A percentile compares a stretch with the other conserved stretches of the same genome.
Evolutionary conservation across 208 protist genomes (phyloP).

Genomic region (Leishmania major): DNA sequence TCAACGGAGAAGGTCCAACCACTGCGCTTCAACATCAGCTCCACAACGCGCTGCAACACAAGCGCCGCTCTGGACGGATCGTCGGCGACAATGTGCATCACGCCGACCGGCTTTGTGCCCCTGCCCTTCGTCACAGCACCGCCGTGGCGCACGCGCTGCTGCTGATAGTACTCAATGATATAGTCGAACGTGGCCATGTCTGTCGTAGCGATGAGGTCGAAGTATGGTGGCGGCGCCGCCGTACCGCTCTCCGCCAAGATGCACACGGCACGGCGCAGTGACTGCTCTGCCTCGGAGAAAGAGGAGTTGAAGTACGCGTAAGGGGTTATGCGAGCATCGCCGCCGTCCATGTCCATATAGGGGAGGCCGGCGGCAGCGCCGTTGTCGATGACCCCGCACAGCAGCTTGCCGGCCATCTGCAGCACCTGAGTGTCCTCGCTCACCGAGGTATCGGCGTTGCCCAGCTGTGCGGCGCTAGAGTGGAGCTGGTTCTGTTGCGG

Average conservation of each 20-base stretch:
- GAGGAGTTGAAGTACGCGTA: slow-evolving; percentile 53
- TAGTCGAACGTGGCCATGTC: slow-evolving; percentile 77
- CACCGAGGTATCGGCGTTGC: slow-evolving; percentile 3
- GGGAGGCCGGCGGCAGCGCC: slow-evolving; percentile 6
- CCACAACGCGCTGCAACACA: slow-evolving; percentile 61
- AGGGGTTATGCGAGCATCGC: slow-evolving; percentile 19
- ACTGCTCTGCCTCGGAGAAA: slow-evolving; percentile 52
- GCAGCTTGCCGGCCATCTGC: slow-evolving; percentile 19
- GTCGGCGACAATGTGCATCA: slow-evolving; percentile 60
- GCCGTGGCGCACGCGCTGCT: slow-evolving; percentile 28
- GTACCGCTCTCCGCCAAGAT: background rate
- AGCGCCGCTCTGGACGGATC: slow-evolving; percentile 52
- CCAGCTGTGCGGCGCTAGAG: slow-evolving; percentile 1
- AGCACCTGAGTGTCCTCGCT: slow-evolving; percentile 32
- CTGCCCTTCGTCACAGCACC: slow-evolving; percentile 4
- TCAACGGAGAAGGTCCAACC: slow-evolving; percentile 19
- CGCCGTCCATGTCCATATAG: slow-evolving; percentile 11
- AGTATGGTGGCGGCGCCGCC: slow-evolving; percentile 41
- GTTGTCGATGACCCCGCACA: slow-evolving; percentile 2
- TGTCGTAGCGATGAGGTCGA: slow-evolving; percentile 73
- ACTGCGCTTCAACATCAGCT: slow-evolving; percentile 45
- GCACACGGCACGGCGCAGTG: slow-evolving; percentile 9
- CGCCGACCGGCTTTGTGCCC: slow-evolving; percentile 34
- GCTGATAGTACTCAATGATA: slow-evolving; percentile 70
- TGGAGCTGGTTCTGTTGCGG: background rate